phyloP scores from a whole-genome alignment of 2,329 filamentous ascomycete species.

The Fusarium burgessii region DNA sequence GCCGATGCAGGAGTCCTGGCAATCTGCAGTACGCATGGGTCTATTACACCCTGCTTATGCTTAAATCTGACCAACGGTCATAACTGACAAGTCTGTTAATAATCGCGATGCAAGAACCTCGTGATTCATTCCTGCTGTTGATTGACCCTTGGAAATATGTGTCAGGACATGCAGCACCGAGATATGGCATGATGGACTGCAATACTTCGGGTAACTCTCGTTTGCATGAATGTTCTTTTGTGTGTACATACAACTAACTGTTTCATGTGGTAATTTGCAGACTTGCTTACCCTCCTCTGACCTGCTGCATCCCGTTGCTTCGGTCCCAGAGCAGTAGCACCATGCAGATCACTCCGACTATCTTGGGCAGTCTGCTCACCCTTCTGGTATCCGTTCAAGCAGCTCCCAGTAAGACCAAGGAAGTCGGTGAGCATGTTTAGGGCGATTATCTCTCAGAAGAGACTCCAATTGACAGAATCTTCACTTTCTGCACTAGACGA shows the following conservation, averaged over 20 bases:
- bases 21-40: background rate
- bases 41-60: background rate
- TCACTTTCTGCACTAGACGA: conserved; percentile 18
- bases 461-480: conserved; percentile 28
- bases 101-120: background rate
- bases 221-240: background rate
- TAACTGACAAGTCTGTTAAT: background rate
- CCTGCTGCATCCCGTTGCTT: background rate
- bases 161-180: too few species aligned
- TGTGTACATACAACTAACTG: background rate
- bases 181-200: too few species aligned
- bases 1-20: background rate
- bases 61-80: background rate
- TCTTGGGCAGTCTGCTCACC: conserved; percentile 12
- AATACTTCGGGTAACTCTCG: too few species aligned
- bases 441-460: conserved; percentile 31
- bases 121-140: background rate
- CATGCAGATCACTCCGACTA: conserved; percentile 24
- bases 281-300: background rate
- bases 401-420: background rate
- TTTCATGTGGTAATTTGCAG: background rate
- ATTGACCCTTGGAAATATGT: background rate
- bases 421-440: conserved; percentile 11
- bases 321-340: background rate
- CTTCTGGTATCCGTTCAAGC: background rate